Base-by-base conservation (phyloP, 2,329 filamentous ascomycete genomes). In the Monosporascus sp. region DNA sequence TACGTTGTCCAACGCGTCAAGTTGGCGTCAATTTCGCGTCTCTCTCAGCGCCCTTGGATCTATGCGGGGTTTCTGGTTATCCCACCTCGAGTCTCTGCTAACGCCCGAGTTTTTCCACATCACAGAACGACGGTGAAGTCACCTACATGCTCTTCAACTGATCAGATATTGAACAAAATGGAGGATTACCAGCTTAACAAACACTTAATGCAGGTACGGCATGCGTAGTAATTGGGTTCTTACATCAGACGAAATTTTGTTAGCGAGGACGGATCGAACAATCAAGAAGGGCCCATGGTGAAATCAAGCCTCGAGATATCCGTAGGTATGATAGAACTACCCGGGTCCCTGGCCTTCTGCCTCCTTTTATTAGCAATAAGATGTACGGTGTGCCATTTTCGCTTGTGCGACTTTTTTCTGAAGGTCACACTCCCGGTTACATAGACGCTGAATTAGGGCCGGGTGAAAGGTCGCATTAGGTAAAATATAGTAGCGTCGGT, bases 11-110 rank as follows among this genome's bases (percentile, higher is more conserved):
- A 41, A 41, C 38, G 38, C 38, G 38, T 41, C 17, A 17, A 28
- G n/a, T 46, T 46, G 43, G 43, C 43, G 43, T 46, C 43, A 46
- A 26, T 46, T 46, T 46, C 43, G 43, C 43, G 43, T 46, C 24
- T 8, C 3, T 18, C 22, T 46, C 14, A 22, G 31, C 43, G 43
- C 24, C 24, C 8, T 24, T 31, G 14, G 14, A 31, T 26, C 3
- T 31, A 26, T 22, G 43, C 24, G 43, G 43, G 43, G 43, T 46
- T 46, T 28, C 24, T 24, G 22, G 17, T 26, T 28, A 22, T 24
- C 43, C 43, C 43, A 46, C 43, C 24, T 41, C 11, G 17, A 41
- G 8, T 17, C 26, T 46, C 22, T 22, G 14, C 43, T 46, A n/a
- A 9, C 43, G 26, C 24, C 1, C 31, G 14, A 28, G 3, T 17